Percentiles rank a stretch among this genome's conserved stretches.
These are phyloP conservation scores for Aureobasidium namibiae DNA, from an alignment of 2,329 filamentous ascomycete species.

Conservation along the genomic window DNA sequence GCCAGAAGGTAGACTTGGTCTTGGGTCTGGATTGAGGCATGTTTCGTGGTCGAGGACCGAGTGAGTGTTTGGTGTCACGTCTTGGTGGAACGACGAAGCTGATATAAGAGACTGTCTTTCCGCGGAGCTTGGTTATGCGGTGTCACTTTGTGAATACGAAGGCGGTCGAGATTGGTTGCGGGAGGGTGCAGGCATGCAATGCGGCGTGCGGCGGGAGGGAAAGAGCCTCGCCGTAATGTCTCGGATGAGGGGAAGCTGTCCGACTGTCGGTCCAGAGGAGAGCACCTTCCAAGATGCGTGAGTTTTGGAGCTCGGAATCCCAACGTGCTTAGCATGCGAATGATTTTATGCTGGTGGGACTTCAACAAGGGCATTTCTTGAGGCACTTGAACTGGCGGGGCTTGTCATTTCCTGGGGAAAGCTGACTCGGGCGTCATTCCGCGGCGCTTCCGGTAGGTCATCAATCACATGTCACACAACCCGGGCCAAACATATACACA, in stretches of 20 bases:
- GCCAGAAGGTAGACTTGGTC: conserved; percentile 7
- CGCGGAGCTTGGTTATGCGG: background rate
- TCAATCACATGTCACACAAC: background rate
- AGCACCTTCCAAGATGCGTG: background rate
- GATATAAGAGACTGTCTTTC: background rate
- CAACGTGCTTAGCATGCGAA: background rate
- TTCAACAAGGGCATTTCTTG: conserved; percentile 1
- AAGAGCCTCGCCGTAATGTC: background rate
- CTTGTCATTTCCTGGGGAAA: background rate
- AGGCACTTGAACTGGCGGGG: background rate
- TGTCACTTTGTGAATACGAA: background rate
- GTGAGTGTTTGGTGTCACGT: background rate
- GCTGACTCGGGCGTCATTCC: background rate
- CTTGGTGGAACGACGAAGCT: background rate
- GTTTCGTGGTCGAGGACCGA: background rate
- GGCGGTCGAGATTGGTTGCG: background rate
- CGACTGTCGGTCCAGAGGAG: background rate
- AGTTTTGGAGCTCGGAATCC: background rate
- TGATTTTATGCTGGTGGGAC: conserved; percentile 4
- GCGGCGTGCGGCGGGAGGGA: background rate
- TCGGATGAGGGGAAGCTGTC: background rate
- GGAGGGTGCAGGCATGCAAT: background rate
- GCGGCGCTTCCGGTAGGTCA: background rate
- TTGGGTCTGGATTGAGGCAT: background rate
- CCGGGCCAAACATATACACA: background rate